Percentiles rank a stretch among this genome's conserved stretches.
phyloP scores from a whole-genome alignment of 2,329 filamentous ascomycete species.

The Pleurostoma richardsiae region DNA sequence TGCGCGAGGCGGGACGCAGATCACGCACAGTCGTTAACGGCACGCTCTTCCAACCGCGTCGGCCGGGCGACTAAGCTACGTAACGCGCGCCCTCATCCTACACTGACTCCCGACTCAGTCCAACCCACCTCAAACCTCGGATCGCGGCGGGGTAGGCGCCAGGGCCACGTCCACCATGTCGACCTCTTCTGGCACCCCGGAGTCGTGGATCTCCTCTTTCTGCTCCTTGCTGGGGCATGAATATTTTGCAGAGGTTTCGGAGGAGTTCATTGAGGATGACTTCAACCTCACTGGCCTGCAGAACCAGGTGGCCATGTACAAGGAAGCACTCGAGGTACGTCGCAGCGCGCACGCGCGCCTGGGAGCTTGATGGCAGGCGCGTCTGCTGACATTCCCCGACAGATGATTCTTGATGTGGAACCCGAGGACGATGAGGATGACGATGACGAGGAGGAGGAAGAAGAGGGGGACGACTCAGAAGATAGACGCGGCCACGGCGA shows the following conservation, averaged over 20 bases:
- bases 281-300: conserved; percentile 97
- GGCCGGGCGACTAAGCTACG: background rate
- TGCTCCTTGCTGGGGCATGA: conserved; percentile 94
- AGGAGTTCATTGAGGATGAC: conserved; percentile 99
- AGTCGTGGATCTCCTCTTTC: conserved; percentile 98
- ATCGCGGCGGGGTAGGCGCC: background rate
- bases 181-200: conserved; percentile 57
- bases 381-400: conserved; percentile 1
- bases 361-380: background rate
- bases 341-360: background rate
- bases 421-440: conserved; percentile 91
- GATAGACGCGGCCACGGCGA: conserved; percentile 51
- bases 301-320: conserved; percentile 96
- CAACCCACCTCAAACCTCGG: background rate
- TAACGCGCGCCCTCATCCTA: background rate
- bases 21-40: background rate
- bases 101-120: background rate
- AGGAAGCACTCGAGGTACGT: conserved; percentile 82
- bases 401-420: conserved; percentile 98
- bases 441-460: conserved; percentile 73
- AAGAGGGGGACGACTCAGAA: conserved; percentile 66
- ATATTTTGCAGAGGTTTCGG: conserved; percentile 97
- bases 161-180: conserved; percentile 39
- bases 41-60: background rate
- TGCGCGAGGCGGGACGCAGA: background rate